Percentiles rank a stretch among this genome's conserved stretches.
phyloP scores from a whole-genome alignment of 108 stramenopile genomes.

The Cyclotella sp. region DNA sequence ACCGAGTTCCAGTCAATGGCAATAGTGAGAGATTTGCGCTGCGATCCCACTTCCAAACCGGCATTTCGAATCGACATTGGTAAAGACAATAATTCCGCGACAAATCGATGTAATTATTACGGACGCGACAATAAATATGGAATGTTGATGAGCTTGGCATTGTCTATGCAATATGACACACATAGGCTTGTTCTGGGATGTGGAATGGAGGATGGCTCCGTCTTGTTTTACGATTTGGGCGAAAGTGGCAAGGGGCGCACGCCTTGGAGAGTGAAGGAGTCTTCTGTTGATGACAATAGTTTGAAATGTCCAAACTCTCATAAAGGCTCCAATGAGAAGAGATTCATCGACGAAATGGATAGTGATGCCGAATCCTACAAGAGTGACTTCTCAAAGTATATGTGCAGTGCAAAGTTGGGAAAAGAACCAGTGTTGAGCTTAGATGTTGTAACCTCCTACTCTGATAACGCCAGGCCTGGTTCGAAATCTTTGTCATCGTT shows the following conservation, averaged over 20 bases:
- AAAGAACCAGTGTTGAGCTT: slow-evolving; percentile 77
- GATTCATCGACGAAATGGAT: no score
- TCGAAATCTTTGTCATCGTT: slow-evolving; percentile 31
- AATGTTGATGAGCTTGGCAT: slow-evolving; percentile 79
- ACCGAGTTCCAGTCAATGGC: slow-evolving; percentile 56
- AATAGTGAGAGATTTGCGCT: slow-evolving; percentile 59
- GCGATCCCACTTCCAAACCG: slow-evolving; percentile 34
- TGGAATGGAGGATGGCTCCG: slow-evolving; percentile 85
- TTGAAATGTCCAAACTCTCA: background rate
- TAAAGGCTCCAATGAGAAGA: no score
- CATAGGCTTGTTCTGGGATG: slow-evolving; percentile 64
- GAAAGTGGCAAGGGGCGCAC: slow-evolving; percentile 23
- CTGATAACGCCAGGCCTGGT: background rate
- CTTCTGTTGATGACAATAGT: background rate
- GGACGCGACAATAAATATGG: slow-evolving; percentile 59
- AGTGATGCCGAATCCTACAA: background rate
- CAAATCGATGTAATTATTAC: slow-evolving; percentile 11
- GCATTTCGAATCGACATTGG: slow-evolving; percentile 30
- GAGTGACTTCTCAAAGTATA: slow-evolving; percentile 2
- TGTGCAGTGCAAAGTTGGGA: slow-evolving; percentile 45
- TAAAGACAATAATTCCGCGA: slow-evolving; percentile 15
- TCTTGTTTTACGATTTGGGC: slow-evolving; percentile 74
- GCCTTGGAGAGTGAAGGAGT: slow-evolving; percentile 21
- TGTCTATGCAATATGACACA: slow-evolving; percentile 38
- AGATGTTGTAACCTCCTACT: slow-evolving; percentile 63